Conservation (phyloP, 495 filamentous ascomycete genomes). For the Hapsidospora chrysogenum region DNA sequence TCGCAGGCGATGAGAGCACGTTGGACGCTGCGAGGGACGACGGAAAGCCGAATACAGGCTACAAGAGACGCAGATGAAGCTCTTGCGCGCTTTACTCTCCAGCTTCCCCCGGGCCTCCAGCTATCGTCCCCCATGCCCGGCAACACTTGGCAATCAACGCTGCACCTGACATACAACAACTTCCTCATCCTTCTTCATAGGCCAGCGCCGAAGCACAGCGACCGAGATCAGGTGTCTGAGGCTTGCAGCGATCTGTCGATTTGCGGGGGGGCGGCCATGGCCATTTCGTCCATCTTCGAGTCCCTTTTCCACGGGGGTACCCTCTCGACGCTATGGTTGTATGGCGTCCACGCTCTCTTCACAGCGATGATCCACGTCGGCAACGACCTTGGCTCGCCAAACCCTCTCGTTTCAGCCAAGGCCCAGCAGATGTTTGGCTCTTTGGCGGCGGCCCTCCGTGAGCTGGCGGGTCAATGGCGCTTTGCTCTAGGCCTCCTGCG, state of each 20-base stretch:
- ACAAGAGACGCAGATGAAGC: constrained; percentile 28
- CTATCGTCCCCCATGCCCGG: constrained; percentile 22
- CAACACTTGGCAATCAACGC: constrained; percentile 31
- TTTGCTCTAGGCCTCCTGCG: background rate
- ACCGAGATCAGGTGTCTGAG: constrained; percentile 26
- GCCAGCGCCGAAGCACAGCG: constrained; percentile 14
- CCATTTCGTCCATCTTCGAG: constrained; percentile 20
- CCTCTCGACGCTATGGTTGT: constrained; percentile 29
- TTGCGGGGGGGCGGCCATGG: constrained; percentile 27
- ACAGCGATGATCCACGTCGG: constrained; percentile 34
- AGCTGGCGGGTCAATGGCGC: background rate
- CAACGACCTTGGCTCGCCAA: constrained; percentile 32
- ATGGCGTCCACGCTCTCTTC: constrained; percentile 28
- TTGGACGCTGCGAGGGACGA: constrained; percentile 22
- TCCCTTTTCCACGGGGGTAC: background rate
- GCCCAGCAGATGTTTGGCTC: background rate
- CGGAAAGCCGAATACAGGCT: constrained; percentile 24
- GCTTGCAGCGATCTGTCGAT: constrained; percentile 28
- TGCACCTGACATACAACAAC: constrained; percentile 34
- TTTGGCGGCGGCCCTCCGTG: background rate
- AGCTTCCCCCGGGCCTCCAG: constrained; percentile 25
- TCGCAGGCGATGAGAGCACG: constrained; percentile 25
- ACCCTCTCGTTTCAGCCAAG: constrained; percentile 14
- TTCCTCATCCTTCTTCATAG: constrained; percentile 34
- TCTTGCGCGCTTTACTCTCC: constrained; percentile 28